Base-by-base conservation (phyloP, 1,284 basidiomycete genomes). In the Rhodotorula glutinis region DNA sequence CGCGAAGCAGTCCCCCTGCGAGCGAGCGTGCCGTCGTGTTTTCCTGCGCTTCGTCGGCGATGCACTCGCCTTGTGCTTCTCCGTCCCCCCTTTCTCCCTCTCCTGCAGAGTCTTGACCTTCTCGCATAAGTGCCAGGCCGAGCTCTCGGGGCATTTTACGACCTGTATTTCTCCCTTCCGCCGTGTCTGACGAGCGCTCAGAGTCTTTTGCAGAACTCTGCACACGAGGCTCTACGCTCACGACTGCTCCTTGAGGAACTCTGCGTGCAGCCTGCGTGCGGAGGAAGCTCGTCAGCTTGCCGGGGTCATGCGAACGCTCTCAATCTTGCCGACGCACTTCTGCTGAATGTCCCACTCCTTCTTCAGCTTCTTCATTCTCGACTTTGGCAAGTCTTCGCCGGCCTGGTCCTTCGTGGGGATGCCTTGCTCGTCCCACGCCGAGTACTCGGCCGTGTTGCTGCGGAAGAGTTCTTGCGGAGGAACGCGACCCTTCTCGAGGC, bases 331-430 rank as follows among this genome's bases (percentile, higher is more conserved):
- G 17, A 70, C 69, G 53, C 60, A 69, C 80, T 88, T 91, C 76
- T 85, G 85, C 81, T 97, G 95, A 63, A 77, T 79, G 57, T 85
- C 85, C 83, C 84, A 87, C 58, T 89, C 87, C 80, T 98, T 98
- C 77, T 83, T 81, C 29, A 88, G 79, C 77, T 88, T 93, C 83
- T 98, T 98, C 60, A 79, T 79, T 66, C 85, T 83, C 73, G 83
- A 90, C 82, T 97, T 98, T 74, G 87, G 88, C 52, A 98, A 78
- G 73, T 92, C 92, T 68, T 87, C 87, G 4, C 93, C 94, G 66
- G 90, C 85, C 0, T 83, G 85, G 75, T 95, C 92, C 47, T 88
- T 88, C 23, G 88, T 84, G 30, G 96, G 96, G 55, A 98, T 67
- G 0, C 96, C 96, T 46, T 83, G 78, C n/a, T 88, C 89, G 78